Percentiles rank a stretch among this genome's conserved stretches.
Evolutionary conservation across 1,284 basidiomycete genomes (phyloP).

Genomic region (Pholiota adiposa): DNA sequence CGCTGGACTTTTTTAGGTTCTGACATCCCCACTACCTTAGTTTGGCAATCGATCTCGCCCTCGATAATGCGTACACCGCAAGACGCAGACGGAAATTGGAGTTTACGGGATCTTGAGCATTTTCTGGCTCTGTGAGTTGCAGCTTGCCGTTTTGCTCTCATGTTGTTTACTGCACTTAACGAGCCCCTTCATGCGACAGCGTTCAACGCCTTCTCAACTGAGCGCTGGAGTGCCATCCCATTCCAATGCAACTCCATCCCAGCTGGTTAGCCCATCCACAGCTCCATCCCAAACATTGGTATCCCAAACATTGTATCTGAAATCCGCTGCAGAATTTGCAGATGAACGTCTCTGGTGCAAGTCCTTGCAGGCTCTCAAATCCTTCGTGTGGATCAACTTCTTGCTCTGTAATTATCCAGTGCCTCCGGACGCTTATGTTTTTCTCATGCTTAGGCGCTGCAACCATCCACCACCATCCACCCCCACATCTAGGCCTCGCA

Average conservation of each 20-base stretch:
- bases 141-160: too few species aligned
- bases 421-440: neutral
- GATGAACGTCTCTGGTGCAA: constrained; percentile 57
- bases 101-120: constrained; percentile 48
- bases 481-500: constrained; percentile 43
- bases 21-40: constrained; percentile 30
- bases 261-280: constrained; percentile 43
- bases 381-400: constrained; percentile 63
- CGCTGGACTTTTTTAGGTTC: neutral
- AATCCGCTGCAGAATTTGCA: constrained; percentile 40
- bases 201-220: constrained; percentile 64
- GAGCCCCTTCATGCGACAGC: constrained; percentile 32
- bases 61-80: constrained; percentile 46
- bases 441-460: neutral
- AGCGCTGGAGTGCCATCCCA: constrained; percentile 54
- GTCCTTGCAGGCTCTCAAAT: constrained; percentile 56
- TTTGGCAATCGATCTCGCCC: constrained; percentile 45
- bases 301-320: neutral
- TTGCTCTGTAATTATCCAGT: constrained; percentile 44
- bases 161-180: neutral
- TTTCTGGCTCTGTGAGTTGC: constrained; percentile 57
- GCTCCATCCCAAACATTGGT: neutral
- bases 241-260: constrained; percentile 53
- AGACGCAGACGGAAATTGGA: constrained; percentile 50
- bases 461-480: too few species aligned